Conservation (phyloP, 441 rosid species). For the Pelargonium citronellum region DNA sequence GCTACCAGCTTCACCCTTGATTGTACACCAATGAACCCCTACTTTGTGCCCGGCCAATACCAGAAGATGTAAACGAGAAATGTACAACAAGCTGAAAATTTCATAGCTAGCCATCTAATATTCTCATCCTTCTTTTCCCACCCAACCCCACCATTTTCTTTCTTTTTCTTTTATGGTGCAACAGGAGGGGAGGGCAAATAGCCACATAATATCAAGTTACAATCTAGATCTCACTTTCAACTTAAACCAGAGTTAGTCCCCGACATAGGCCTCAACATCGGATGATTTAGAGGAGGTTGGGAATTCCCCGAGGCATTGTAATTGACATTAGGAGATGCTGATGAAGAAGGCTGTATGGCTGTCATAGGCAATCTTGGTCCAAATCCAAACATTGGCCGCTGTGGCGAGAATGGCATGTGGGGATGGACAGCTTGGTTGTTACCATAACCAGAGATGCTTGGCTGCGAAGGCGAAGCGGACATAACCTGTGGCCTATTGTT, state of each 20-base stretch:
- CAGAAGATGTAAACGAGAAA: too few species aligned
- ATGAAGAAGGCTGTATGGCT: conserved; percentile 69
- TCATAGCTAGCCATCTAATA: too few species aligned
- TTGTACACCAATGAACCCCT: too few species aligned
- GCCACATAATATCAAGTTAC: too few species aligned
- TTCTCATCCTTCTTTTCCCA: too few species aligned
- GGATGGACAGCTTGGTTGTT: conserved; percentile 54
- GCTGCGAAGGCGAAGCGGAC: conserved; percentile 54
- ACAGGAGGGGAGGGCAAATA: too few species aligned
- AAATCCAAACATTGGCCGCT: conserved; percentile 54
- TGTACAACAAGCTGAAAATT: too few species aligned
- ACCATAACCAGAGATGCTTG: conserved; percentile 48
- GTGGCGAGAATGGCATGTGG: conserved; percentile 71
- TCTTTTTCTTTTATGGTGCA: too few species aligned
- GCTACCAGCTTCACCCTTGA: too few species aligned
- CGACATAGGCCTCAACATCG: conserved; percentile 53
- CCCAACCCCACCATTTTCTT: too few species aligned
- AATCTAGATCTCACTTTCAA: conserved; percentile 23
- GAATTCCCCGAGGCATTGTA: conserved; percentile 49
- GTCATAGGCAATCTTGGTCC: conserved; percentile 72
- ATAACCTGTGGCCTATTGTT: conserved; percentile 45
- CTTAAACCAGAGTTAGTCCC: conserved; percentile 63
- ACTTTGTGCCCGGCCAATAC: too few species aligned
- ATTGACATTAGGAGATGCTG: conserved; percentile 53
- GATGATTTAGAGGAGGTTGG: conserved; percentile 48